These are phyloP conservation scores for Escovopsis sp. DNA, from an alignment of 2,329 filamentous ascomycete species.

Conservation along the genomic window DNA sequence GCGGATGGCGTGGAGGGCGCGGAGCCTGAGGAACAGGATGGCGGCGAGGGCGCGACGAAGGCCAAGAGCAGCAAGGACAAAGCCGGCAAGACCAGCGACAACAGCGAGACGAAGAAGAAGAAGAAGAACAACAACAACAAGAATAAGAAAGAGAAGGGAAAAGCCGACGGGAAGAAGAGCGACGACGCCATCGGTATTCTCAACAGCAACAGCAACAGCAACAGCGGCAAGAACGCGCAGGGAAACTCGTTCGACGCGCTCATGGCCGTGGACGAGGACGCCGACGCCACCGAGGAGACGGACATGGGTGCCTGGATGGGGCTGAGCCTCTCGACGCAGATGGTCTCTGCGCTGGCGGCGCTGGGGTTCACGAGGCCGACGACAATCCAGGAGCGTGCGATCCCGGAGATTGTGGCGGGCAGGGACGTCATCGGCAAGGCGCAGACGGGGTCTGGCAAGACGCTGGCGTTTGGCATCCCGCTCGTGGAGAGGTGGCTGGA, in stretches of 20 bases:
- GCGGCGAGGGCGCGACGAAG: constrained; percentile 16
- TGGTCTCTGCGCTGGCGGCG: constrained; percentile 60
- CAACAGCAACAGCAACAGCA: too few relatives aligned
- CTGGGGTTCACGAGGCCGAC: constrained; percentile 73
- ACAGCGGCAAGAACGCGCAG: constrained; percentile 11
- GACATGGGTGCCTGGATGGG: constrained; percentile 66
- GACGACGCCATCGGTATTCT: too few relatives aligned
- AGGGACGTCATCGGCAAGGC: constrained; percentile 94
- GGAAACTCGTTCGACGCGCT: constrained; percentile 41
- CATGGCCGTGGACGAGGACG: constrained; percentile 35
- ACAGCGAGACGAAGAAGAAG: too few relatives aligned
- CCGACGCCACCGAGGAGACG: constrained; percentile 40
- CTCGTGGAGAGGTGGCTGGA: constrained; percentile 75
- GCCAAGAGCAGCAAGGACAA: constrained; percentile 15
- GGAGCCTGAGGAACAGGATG: constrained; percentile 14
- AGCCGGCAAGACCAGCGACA: constrained; percentile 10
- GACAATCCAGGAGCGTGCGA: constrained; percentile 61
- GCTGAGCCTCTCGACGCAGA: constrained; percentile 56
- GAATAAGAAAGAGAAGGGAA: constrained; percentile 17
- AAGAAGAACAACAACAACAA: constrained; percentile 14
- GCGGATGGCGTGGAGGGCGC: constrained; percentile 17
- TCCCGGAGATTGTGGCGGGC: constrained; percentile 69
- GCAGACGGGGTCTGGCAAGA: constrained; percentile 92
- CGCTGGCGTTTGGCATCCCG: constrained; percentile 84
- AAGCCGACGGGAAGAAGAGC: too few relatives aligned